A percentile compares a stretch with the other conserved stretches of the same genome.
Conservation (phyloP, 306 rosid species). For the Astragalus glycyphyllos region DNA sequence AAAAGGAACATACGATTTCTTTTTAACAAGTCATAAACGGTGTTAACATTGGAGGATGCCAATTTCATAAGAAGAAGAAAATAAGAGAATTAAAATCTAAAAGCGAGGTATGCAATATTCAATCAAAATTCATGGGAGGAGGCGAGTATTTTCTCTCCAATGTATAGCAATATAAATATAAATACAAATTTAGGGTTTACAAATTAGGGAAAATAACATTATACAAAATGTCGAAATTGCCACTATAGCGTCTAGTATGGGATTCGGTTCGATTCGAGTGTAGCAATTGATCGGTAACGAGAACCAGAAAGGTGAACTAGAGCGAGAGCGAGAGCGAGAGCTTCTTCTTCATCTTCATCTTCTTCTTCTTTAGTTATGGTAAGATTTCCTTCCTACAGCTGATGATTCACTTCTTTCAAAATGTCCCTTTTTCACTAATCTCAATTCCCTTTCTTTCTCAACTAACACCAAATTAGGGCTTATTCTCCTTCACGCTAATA, state of each 20-base stretch:
- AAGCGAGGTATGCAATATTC: no score
- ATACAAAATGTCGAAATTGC: neutral
- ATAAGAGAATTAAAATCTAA: no score
- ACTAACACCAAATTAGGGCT: constrained; percentile 24
- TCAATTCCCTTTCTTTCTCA: neutral
- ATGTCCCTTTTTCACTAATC: neutral
- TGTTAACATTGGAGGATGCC: no score
- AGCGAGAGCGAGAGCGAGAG: neutral
- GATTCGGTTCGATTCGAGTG: neutral
- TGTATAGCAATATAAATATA: no score
- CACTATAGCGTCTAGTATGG: neutral
- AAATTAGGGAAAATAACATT: neutral
- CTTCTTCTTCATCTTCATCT: neutral
- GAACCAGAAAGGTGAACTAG: neutral
- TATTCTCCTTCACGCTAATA: neutral
- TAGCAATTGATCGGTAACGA: neutral
- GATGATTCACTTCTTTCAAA: neutral
- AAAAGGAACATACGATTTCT: no score
- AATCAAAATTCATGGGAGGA: no score
- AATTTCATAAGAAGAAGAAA: no score
- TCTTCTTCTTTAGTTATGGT: constrained; percentile 24
- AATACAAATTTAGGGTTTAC: no score
- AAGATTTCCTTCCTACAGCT: constrained; percentile 4
- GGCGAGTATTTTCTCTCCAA: no score
- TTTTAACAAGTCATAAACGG: no score